Conservation (phyloP, 495 filamentous ascomycete genomes). For the Recurvomyces mirabilis region DNA sequence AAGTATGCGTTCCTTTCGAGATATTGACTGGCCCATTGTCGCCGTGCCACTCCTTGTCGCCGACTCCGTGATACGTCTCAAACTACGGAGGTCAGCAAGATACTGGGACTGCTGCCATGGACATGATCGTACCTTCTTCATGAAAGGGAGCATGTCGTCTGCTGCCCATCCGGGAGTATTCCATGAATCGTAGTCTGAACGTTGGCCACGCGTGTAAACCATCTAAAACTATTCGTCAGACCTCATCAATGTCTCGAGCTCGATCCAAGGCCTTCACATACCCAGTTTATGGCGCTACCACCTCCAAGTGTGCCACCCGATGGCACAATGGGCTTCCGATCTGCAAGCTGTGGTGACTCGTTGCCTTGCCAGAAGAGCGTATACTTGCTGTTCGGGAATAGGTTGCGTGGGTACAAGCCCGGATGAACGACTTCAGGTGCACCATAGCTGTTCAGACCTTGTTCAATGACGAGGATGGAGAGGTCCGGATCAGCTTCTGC, state of each 20-base stretch:
- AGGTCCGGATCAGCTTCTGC: conserved; percentile 39
- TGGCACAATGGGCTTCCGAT: conserved; percentile 38
- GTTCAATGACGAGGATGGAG: conserved; percentile 41
- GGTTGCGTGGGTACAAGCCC: conserved; percentile 27
- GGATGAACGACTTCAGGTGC: conserved; percentile 36
- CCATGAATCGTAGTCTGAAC: conserved; percentile 43
- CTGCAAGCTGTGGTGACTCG: conserved; percentile 33
- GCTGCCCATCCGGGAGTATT: conserved; percentile 40
- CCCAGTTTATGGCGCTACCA: conserved; percentile 48
- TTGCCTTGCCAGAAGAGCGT: conserved; percentile 32
- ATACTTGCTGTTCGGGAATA: conserved; percentile 29
- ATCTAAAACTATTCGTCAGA: too few relatives aligned
- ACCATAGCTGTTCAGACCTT: conserved; percentile 35
- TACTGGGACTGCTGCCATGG: too few relatives aligned
- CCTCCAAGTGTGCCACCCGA: conserved; percentile 47
- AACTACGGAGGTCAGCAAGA: conserved; percentile 12
- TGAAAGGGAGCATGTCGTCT: conserved; percentile 40
- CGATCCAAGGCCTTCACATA: too few relatives aligned
- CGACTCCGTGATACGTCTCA: conserved; percentile 40
- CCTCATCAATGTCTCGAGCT: too few relatives aligned
- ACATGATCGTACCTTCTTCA: conserved; percentile 39
- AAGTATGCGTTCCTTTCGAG: conserved; percentile 30
- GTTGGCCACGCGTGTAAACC: conserved; percentile 36
- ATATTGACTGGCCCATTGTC: conserved; percentile 40
- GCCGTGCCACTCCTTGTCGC: conserved; percentile 36